Conservation (phyloP, 805 yeast species). For the Clavispora phyllophila region DNA sequence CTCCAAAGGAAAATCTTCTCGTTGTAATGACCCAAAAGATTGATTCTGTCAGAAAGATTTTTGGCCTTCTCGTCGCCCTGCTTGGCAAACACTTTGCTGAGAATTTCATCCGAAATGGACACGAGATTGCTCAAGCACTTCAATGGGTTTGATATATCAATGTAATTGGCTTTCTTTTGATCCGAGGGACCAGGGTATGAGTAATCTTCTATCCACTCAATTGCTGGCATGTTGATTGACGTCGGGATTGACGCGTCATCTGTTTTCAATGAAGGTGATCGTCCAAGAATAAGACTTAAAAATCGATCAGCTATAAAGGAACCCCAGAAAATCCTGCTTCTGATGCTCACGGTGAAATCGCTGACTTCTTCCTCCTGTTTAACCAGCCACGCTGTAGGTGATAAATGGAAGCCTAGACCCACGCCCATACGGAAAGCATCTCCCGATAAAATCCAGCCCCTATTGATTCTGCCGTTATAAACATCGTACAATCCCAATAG, state of each 20-base stretch:
- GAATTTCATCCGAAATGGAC: conserved; percentile 9
- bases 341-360: conserved; percentile 6
- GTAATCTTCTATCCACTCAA: conserved; percentile 9
- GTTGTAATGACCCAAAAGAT: conserved; percentile 6
- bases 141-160: conserved; percentile 11
- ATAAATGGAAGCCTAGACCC: conserved; percentile 11
- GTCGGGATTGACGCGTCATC: conserved; percentile 8
- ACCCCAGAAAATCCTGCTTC: conserved; percentile 14
- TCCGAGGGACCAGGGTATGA: conserved; percentile 7
- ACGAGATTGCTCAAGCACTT: conserved; percentile 5
- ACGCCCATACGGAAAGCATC: conserved; percentile 11
- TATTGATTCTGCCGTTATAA: conserved; percentile 9
- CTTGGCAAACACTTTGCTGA: conserved; percentile 5
- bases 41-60: not conserved
- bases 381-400: conserved; percentile 9
- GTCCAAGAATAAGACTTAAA: conserved; percentile 10
- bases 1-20: conserved; percentile 8
- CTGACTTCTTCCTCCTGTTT: conserved; percentile 2
- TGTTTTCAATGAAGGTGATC: conserved; percentile 8
- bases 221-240: conserved; percentile 11
- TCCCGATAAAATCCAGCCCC: conserved; percentile 13
- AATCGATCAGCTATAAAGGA: conserved; percentile 12
- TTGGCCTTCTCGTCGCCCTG: not conserved
- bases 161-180: conserved; percentile 3
- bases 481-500: conserved; percentile 12